phyloP scores from a whole-genome alignment of 2,329 filamentous ascomycete genomes.

The Colletotrichum endophyticum region DNA sequence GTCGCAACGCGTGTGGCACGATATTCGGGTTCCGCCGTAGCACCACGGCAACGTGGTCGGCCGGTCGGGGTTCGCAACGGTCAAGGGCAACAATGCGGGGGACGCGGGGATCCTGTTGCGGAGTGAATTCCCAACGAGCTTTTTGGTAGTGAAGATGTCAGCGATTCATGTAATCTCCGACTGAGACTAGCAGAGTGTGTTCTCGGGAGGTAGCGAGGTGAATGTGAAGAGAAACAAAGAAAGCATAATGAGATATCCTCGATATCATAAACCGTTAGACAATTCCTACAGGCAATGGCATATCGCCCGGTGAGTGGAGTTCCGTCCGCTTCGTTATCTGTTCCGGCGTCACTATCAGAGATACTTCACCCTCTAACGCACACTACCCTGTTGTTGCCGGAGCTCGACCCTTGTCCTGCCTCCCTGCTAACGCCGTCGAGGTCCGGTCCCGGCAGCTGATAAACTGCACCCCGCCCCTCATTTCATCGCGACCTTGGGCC shows the following conservation, averaged over 20 bases:
- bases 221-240: background rate
- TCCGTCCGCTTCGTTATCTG: background rate
- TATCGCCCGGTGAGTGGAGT: background rate
- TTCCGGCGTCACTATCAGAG: background rate
- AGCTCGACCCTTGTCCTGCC: background rate
- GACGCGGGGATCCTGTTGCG: background rate
- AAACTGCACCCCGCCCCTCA: background rate
- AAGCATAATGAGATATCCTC: background rate
- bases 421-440: background rate
- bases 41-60: background rate
- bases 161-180: background rate
- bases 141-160: background rate
- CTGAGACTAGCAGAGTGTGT: background rate
- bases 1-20: background rate
- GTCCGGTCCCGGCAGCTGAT: conserved; percentile 4
- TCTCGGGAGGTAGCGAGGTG: background rate
- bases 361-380: background rate
- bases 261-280: background rate
- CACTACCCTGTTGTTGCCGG: background rate
- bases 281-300: background rate
- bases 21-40: background rate
- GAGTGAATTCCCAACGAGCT: background rate
- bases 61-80: background rate
- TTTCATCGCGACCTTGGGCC: background rate
- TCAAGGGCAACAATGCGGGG: background rate